Conservation (phyloP, 2,329 filamentous ascomycete species). For the Geosmithia morbida region DNA sequence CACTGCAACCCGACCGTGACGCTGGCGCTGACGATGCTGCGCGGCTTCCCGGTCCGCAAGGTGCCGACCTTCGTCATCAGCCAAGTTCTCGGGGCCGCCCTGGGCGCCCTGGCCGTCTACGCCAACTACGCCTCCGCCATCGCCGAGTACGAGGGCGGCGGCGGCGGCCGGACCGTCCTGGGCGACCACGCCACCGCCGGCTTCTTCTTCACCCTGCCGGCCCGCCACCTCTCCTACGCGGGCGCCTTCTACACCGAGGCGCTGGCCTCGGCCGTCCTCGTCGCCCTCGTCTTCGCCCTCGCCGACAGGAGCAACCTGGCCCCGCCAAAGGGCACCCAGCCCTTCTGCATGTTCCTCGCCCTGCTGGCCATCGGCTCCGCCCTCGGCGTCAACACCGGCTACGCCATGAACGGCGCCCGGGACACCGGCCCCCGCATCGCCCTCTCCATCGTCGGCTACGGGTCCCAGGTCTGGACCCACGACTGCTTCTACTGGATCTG, state of each 20-base stretch:
- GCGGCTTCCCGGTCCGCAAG: background rate
- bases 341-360: background rate
- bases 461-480: background rate
- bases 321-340: conserved; percentile 1
- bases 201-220: conserved; percentile 1
- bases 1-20: conserved; percentile 1
- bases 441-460: background rate
- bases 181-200: background rate
- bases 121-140: background rate
- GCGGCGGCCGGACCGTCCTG: background rate
- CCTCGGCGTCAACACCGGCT: conserved; percentile 1
- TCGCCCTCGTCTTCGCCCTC: background rate
- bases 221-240: background rate
- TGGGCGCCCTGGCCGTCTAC: background rate
- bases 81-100: background rate
- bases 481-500: conserved; percentile 1
- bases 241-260: conserved; percentile 1
- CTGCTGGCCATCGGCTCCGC: conserved; percentile 1
- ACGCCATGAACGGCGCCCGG: conserved; percentile 1
- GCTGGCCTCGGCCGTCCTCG: background rate
- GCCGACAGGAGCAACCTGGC: conserved; percentile 1
- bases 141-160: background rate
- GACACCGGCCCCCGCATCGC: conserved; percentile 1
- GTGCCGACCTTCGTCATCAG: background rate
- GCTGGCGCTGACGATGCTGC: background rate